Evolutionary conservation across 2,329 filamentous ascomycete species (phyloP).

Genomic region (Pseudopithomyces maydicus): DNA sequence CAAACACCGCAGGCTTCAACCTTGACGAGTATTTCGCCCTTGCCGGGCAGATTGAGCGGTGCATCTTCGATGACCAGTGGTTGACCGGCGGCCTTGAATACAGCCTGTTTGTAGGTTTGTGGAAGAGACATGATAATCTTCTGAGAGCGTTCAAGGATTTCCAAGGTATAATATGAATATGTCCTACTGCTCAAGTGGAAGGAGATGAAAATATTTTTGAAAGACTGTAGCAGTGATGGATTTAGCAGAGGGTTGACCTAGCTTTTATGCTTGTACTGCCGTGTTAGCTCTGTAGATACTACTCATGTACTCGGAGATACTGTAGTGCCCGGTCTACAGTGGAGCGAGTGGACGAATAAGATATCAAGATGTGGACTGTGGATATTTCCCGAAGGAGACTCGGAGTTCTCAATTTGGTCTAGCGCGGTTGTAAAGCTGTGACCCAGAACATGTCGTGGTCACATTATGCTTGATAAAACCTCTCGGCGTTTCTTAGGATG

Average conservation of each 20-base stretch:
- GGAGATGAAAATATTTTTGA: no score
- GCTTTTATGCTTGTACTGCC: neutral
- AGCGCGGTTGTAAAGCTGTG: neutral
- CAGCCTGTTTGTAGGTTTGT: neutral
- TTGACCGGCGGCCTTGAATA: neutral
- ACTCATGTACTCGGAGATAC: neutral
- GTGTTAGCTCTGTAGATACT: neutral
- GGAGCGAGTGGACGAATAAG: neutral
- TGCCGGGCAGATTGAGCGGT: neutral
- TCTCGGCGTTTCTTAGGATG: no score
- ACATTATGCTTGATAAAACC: no score
- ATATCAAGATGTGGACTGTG: neutral
- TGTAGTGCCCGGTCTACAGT: neutral
- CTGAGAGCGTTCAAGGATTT: neutral
- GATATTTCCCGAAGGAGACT: neutral
- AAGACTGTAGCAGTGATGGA: neutral
- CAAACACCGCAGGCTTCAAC: conserved; percentile 72
- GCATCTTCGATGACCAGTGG: neutral
- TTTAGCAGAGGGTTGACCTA: neutral
- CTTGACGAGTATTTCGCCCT: conserved; percentile 67
- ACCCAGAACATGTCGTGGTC: no score
- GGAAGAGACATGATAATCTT: neutral
- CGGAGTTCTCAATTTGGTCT: neutral
- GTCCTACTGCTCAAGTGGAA: no score
- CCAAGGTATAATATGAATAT: neutral